A percentile compares a stretch with the other conserved stretches of the same genome.
phyloP scores from a whole-genome alignment of 2,329 filamentous ascomycete species.

The Clarireedia paspali region DNA sequence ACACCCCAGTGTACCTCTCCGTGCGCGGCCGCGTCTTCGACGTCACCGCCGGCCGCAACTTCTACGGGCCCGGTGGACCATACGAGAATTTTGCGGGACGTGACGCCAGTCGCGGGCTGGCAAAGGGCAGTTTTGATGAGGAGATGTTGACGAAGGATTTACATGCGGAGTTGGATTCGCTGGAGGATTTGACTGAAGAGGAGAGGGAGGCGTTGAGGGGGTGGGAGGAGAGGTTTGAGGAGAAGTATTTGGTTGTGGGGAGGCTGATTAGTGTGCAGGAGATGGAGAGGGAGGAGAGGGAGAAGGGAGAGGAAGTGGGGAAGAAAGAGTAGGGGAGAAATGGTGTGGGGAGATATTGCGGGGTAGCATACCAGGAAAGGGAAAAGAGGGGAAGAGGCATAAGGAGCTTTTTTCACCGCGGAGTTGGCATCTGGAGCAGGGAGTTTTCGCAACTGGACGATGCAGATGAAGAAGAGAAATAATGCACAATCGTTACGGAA shows the following conservation, averaged over 20 bases:
- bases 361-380: too few relatives aligned
- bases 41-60: conserved; percentile 77
- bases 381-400: too few relatives aligned
- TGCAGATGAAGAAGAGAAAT: too few relatives aligned
- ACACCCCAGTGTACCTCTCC: conserved; percentile 76
- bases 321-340: too few relatives aligned
- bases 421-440: too few relatives aligned
- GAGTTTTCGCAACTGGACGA: too few relatives aligned
- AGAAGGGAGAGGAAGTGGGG: too few relatives aligned
- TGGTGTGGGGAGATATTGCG: too few relatives aligned
- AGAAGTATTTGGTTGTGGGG: conserved; percentile 95
- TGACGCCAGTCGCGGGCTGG: conserved; percentile 81
- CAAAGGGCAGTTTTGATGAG: conserved; percentile 87
- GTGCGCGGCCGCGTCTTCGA: conserved; percentile 90
- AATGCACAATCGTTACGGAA: too few relatives aligned
- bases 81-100: conserved; percentile 95
- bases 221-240: conserved; percentile 88
- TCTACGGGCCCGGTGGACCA: conserved; percentile 91
- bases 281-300: too few relatives aligned
- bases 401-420: too few relatives aligned
- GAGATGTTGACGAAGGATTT: conserved; percentile 92
- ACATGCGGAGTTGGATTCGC: conserved; percentile 70
- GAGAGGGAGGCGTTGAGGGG: conserved; percentile 77
- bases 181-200: conserved; percentile 63
- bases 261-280: conserved; percentile 50